Evolutionary conservation across 176 grass and related monocot species (phyloP), one percentile per base, ranked within the genome.

Genomic region (Pontederia paniculata): DNA sequence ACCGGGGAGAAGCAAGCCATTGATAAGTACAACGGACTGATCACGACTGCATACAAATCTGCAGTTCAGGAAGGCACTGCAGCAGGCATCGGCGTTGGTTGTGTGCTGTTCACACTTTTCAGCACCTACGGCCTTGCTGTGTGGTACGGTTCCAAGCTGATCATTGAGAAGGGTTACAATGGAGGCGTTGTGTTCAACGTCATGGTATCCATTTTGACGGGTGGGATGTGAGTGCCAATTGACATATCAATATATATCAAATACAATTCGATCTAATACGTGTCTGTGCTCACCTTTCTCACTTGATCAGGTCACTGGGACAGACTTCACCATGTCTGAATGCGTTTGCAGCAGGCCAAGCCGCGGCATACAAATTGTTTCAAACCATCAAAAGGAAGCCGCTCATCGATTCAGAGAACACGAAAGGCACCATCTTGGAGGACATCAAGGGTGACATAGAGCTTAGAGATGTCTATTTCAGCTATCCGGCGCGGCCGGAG

Each of bases 281-380:
- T 37, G 7, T 37, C 28, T 37, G 7, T 37, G n/a, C n/a, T n/a
- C n/a, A n/a, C n/a, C n/a, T 6, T 37, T 37, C 28, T 37, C 28
- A 37, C 28, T 37, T 37, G 28, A 37, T 37, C 76, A 87, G 83
- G 21, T 60, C 88, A 75, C 65, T 94, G 70, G 88, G 88, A 14
- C 88, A 87, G 70, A 83, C 79, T 44, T 86, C 88, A 0, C 88
- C 83, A 75, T 83, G 83, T 77, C 74, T 94, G 70, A 94, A 83
- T 28, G 77, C 88, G 48, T 94, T 94, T 83, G 88, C 83, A 31
- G 70, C 83, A 19, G 88, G 88, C 23, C 80, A 94, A 59, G 79
- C 88, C 6, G 83, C 88, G 63, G 88, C 83, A 13, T 84, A 78
- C 63, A 88, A 94, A 28, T 87, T 94, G 88, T 94, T 94, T 21